Base-by-base conservation (phyloP, 768 basidiomycete genomes). In the Termitomyces sp. region DNA sequence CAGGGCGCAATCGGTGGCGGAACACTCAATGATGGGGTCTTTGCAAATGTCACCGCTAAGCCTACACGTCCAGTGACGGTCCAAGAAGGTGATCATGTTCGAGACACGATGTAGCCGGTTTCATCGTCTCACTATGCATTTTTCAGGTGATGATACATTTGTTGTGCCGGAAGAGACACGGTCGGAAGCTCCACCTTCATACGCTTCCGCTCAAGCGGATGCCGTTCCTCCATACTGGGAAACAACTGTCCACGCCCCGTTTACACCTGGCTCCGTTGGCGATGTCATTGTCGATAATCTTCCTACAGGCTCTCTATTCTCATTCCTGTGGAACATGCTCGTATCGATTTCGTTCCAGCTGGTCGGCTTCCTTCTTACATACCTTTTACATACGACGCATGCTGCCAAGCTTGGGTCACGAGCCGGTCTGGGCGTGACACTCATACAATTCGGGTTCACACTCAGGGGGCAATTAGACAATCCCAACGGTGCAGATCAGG, bases 151-250 rank as follows among this genome's bases (percentile, higher is more conserved):
- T 59, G 82, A 83, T 66, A 84, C 80, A n/a, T 85, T 80, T 69
- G 73, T 87, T 63, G 88, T 89, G 41, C 93, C 94, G 7, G 95
- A 98, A 71, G 89, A 93, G 52, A 73, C 84, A 7, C 83, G 89
- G 65, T 85, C 88, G 58, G 89, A 95, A 58, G 86, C 88, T 0
- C 94, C 95, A 5, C 97, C 97, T 1, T 90, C 95, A 8, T 98
- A 99, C 71, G 88, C 92, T 15, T 80, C 86, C 33, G 97, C 97
- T 11, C 88, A 95, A 69, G 87, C 91, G 16, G 97, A 99, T 72
- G 86, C 93, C n/a, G 95, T 94, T 7, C 97, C 97, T 4, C 91
- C 95, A 1, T 99, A 99, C 73, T 98, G 94, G 86, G 96, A 98
- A 65, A 97, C 93, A 2, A 95, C 93, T 2, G 85, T 98, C n/a